Percentiles rank a stretch among this genome's conserved stretches.
Conservation (phyloP, 148 eudicot genomes). For the Oxyria digyna region DNA sequence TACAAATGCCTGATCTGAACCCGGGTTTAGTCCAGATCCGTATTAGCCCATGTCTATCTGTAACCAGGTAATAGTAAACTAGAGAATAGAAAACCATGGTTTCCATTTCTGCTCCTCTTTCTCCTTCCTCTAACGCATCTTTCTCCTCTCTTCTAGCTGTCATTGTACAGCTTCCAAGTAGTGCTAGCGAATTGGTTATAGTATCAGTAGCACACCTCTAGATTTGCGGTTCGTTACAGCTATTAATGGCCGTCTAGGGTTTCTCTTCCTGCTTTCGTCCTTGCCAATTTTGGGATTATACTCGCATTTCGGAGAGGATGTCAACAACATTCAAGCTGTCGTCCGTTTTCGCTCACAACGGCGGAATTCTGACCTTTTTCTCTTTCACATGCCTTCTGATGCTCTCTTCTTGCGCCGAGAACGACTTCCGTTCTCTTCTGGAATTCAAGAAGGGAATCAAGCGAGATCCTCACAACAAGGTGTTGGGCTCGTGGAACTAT, state of each 20-base stretch:
- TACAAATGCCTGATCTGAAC: no score
- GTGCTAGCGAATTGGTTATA: neutral
- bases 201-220: neutral
- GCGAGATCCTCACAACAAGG: slow-evolving; percentile 34
- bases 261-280: neutral
- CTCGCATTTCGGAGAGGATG: neutral
- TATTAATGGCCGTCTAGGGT: slow-evolving; percentile 8
- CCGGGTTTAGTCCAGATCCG: no score
- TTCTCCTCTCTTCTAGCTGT: neutral
- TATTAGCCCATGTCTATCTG: neutral
- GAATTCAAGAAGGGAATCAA: slow-evolving; percentile 84
- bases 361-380: neutral
- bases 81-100: slow-evolving; percentile 4
- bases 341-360: neutral
- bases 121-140: neutral
- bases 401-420: slow-evolving; percentile 6
- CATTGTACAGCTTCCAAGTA: neutral
- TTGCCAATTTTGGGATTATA: neutral
- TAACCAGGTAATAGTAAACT: slow-evolving; percentile 4
- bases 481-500: slow-evolving; percentile 36
- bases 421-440: slow-evolving; percentile 53
- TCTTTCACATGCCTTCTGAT: neutral
- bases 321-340: neutral
- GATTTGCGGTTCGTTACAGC: neutral
- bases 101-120: slow-evolving; percentile 10